Evolutionary conservation across 1,284 basidiomycete genomes (phyloP).

Genomic region (Trametes hirsuta): DNA sequence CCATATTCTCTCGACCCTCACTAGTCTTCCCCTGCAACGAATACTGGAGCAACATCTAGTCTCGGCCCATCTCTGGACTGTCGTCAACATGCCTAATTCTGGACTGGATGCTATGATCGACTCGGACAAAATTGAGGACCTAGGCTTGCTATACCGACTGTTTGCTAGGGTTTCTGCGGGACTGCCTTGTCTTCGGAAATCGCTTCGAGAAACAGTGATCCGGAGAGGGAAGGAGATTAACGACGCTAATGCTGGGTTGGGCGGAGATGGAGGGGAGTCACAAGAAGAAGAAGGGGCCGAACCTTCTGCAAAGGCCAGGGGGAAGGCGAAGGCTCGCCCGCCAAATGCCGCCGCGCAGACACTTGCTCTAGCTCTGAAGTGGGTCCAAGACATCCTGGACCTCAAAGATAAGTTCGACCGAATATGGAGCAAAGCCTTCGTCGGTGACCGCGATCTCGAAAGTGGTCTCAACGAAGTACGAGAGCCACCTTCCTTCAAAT

Average conservation of each 20-base stretch:
- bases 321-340: constrained; percentile 61
- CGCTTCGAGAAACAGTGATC: constrained; percentile 78
- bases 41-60: constrained; percentile 84
- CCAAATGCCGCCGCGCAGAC: constrained; percentile 48
- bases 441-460: constrained; percentile 80
- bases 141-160: constrained; percentile 82
- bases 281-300: constrained; percentile 45
- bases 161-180: constrained; percentile 77
- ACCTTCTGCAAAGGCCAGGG: constrained; percentile 52
- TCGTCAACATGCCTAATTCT: constrained; percentile 84
- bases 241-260: constrained; percentile 39
- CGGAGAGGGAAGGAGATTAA: constrained; percentile 86
- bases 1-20: constrained; percentile 86
- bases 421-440: constrained; percentile 76
- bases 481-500: background rate
- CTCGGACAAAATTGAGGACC: constrained; percentile 74
- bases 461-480: constrained; percentile 85
- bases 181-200: constrained; percentile 64
- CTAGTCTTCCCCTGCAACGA: constrained; percentile 68
- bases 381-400: constrained; percentile 93
- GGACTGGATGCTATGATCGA: constrained; percentile 92
- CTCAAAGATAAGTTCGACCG: constrained; percentile 91
- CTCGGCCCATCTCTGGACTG: constrained; percentile 72
- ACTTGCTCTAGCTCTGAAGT: constrained; percentile 73
- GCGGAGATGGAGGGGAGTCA: constrained; percentile 38